Conservation (phyloP, 129 eudicot genomes). For the sunflower (Helianthus annuus) region HanXRQr2.0-SUNRISE NC_035433.2:21056013-21056512, state of each 20-base stretch:
- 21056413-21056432: neutral
- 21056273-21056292: conserved; percentile 70
- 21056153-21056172: conserved; percentile 91
- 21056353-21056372: neutral
- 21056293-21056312: neutral
- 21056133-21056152: conserved; percentile 22
- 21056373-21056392: neutral
- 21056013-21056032: no score
- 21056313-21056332: neutral
- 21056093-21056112: neutral
- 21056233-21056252: conserved; percentile 98
- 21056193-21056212: conserved; percentile 96
- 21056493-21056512: no score
- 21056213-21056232: conserved; percentile 93
- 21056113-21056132: neutral
- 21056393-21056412: no score
- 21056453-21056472: no score
- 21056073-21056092: no score
- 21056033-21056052: neutral
- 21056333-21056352: neutral
- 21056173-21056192: conserved; percentile 85
- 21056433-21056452: neutral
- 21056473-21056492: no score
- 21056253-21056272: conserved; percentile 95
- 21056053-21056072: no score